A percentile compares a stretch with the other conserved stretches of the same genome.
phyloP scores from a whole-genome alignment of 1,139 yeast genomes.

The Ogataea hybrid region DNA sequence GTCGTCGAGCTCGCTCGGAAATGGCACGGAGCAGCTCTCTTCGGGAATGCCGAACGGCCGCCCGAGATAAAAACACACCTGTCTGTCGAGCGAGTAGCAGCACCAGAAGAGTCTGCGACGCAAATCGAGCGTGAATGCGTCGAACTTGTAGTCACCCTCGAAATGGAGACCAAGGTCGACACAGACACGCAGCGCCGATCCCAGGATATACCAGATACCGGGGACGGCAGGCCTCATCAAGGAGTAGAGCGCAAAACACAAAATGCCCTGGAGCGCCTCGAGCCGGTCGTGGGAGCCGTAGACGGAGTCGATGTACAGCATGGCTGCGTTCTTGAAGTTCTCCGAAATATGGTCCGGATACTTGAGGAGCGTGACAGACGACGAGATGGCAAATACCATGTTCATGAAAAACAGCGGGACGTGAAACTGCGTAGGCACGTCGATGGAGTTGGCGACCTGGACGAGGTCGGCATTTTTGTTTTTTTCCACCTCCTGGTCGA shows the following conservation, averaged over 20 bases:
- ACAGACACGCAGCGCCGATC: slow-evolving; percentile 74
- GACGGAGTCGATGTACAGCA: slow-evolving; percentile 56
- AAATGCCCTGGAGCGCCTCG: slow-evolving; percentile 70
- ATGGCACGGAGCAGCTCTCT: slow-evolving; percentile 59
- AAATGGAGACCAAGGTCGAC: slow-evolving; percentile 83
- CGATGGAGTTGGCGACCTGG: slow-evolving; percentile 38
- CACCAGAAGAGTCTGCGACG: slow-evolving; percentile 88
- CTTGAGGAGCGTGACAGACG: slow-evolving; percentile 69
- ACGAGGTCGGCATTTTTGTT: slow-evolving; percentile 32
- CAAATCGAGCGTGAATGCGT: slow-evolving; percentile 61
- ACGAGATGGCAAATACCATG: slow-evolving; percentile 77
- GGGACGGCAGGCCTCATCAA: slow-evolving; percentile 77
- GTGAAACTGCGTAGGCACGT: slow-evolving; percentile 45
- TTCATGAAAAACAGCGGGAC: slow-evolving; percentile 61
- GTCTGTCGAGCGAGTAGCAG: slow-evolving; percentile 79
- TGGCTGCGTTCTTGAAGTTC: slow-evolving; percentile 70
- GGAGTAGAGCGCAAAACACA: slow-evolving; percentile 68
- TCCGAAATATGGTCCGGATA: slow-evolving; percentile 69
- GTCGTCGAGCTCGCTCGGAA: slow-evolving; percentile 77
- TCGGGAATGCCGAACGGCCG: slow-evolving; percentile 78
- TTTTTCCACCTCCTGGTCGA: slow-evolving; percentile 33
- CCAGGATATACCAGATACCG: slow-evolving; percentile 90
- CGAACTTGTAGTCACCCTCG: slow-evolving; percentile 41
- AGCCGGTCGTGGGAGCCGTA: slow-evolving; percentile 58
- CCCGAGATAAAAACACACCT: slow-evolving; percentile 68